phyloP scores from a whole-genome alignment of 805 yeast species.

The Tetrapisispora fleetii region DNA sequence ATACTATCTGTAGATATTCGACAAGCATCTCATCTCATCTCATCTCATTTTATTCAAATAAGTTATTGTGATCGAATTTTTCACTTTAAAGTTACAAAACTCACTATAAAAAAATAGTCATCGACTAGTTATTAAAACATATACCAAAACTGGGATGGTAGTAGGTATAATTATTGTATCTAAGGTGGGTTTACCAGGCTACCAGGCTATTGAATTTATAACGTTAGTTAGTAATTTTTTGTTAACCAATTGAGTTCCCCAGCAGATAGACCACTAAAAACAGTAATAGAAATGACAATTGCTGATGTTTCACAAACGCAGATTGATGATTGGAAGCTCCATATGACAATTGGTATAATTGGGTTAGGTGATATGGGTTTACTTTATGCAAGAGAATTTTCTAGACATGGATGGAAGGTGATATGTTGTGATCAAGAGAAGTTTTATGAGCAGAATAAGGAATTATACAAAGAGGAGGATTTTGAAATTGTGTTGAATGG shows the following conservation, averaged over 20 bases:
- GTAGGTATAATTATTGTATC: too few species aligned
- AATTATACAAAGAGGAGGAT: constrained; percentile 32
- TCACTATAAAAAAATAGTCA: too few species aligned
- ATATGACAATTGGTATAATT: constrained; percentile 72
- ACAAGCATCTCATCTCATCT: constrained; percentile 1
- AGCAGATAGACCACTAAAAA: too few species aligned
- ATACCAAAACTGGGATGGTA: too few species aligned
- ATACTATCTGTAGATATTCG: too few species aligned
- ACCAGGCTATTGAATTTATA: too few species aligned
- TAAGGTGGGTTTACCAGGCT: too few species aligned
- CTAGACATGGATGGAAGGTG: constrained; percentile 80
- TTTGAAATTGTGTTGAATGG: constrained; percentile 68
- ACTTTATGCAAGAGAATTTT: constrained; percentile 69
- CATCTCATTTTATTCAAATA: not conserved
- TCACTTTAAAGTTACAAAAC: not conserved
- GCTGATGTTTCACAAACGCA: constrained; percentile 8
- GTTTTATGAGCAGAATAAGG: constrained; percentile 36
- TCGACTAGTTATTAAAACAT: too few species aligned
- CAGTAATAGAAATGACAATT: constrained; percentile 3
- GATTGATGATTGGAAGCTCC: constrained; percentile 29
- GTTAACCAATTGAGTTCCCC: too few species aligned
- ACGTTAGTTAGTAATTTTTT: too few species aligned
- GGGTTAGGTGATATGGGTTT: constrained; percentile 97
- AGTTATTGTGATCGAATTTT: not conserved
- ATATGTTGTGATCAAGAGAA: constrained; percentile 83